These are phyloP conservation scores for Fistulifera solaris DNA, from an alignment of 108 stramenopile species.

Conservation along the genomic window DNA sequence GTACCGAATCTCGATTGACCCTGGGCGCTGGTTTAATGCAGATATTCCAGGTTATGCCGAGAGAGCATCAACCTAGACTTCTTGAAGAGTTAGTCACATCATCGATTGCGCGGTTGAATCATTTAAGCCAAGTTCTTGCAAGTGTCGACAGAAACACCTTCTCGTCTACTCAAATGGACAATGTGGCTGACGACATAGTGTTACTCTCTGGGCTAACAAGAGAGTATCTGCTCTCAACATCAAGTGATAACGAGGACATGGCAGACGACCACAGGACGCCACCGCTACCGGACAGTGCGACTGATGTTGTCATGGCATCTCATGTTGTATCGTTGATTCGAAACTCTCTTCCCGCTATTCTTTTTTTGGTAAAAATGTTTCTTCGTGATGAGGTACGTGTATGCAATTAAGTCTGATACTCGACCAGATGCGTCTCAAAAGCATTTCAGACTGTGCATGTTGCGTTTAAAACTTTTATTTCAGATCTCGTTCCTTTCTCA, in stretches of 20 bases:
- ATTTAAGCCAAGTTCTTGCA: slow-evolving; percentile 27
- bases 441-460: no score
- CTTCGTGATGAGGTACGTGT: slow-evolving; percentile 30
- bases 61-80: slow-evolving; percentile 23
- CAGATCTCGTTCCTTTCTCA: no score
- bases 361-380: slow-evolving; percentile 20
- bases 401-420: background rate
- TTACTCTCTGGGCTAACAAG: slow-evolving; percentile 30
- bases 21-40: slow-evolving; percentile 41
- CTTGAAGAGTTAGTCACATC: slow-evolving; percentile 21
- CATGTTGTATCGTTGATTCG: slow-evolving; percentile 23
- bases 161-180: background rate
- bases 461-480: no score
- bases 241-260: background rate
- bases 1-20: slow-evolving; percentile 36
- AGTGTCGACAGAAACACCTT: slow-evolving; percentile 13
- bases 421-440: no score
- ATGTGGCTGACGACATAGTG: slow-evolving; percentile 33
- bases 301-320: slow-evolving; percentile 3
- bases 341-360: slow-evolving; percentile 34
- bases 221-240: slow-evolving; percentile 21
- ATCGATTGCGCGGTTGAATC: slow-evolving; percentile 31
- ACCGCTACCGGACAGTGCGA: background rate
- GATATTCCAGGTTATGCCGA: slow-evolving; percentile 36
- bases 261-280: slow-evolving; percentile 6